Percentiles rank a stretch among this genome's conserved stretches.
These are phyloP conservation scores for Tubosaeta brunneosetosa DNA, from an alignment of 768 basidiomycete species.

Conservation along the genomic window DNA sequence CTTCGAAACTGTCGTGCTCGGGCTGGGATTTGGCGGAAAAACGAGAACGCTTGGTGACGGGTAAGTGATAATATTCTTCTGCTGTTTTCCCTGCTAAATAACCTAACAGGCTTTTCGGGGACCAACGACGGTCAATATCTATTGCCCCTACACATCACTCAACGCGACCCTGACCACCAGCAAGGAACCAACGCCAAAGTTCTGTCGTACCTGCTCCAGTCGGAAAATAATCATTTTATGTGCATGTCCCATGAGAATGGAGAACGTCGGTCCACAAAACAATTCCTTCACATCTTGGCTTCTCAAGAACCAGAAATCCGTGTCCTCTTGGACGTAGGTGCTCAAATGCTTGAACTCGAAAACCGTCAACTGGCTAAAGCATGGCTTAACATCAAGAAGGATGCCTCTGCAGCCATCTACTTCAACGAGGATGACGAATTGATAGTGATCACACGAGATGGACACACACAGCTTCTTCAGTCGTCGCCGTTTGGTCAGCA, in stretches of 20 bases:
- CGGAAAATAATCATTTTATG: constrained; percentile 14
- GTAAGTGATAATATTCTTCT: background rate
- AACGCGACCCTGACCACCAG: too few species aligned
- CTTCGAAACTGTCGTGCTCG: constrained; percentile 23
- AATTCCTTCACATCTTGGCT: constrained; percentile 26
- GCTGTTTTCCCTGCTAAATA: background rate
- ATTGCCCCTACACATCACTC: too few species aligned
- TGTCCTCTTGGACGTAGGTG: constrained; percentile 51
- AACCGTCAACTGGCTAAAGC: constrained; percentile 29
- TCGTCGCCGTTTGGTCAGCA: constrained; percentile 27
- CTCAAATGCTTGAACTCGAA: constrained; percentile 27
- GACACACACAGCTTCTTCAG: constrained; percentile 13
- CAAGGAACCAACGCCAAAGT: too few species aligned
- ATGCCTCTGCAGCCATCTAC: constrained; percentile 20
- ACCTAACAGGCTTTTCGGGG: constrained; percentile 34
- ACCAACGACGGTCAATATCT: too few species aligned
- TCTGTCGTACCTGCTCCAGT: constrained; percentile 30
- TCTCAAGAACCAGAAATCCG: constrained; percentile 32
- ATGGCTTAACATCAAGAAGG: constrained; percentile 7
- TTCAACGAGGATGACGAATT: too few species aligned
- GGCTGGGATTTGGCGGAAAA: constrained; percentile 36
- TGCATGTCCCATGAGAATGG: background rate
- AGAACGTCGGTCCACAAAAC: background rate
- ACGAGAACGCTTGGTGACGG: constrained; percentile 3
- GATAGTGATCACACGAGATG: constrained; percentile 21